Conservation (phyloP, 306 rosid genomes). For the Inga laurina region DNA sequence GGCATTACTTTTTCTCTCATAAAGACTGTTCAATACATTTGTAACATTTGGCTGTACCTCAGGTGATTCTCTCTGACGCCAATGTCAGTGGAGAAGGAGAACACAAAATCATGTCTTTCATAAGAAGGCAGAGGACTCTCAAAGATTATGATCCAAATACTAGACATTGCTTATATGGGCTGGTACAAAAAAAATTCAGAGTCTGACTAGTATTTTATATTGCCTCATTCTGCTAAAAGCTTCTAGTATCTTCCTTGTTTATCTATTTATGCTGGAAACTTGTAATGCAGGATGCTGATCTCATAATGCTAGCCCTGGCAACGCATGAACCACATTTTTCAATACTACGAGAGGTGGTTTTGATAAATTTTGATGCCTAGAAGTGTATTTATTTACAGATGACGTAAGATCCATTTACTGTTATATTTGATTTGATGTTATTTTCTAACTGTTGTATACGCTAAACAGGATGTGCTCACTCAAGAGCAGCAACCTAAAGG, state of each 20-base stretch:
- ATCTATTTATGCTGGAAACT: background rate
- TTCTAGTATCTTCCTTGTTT: background rate
- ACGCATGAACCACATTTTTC: conserved; percentile 70
- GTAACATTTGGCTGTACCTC: background rate
- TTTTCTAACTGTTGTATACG: background rate
- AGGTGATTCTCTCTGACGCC: conserved; percentile 8
- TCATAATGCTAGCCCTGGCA: conserved; percentile 57
- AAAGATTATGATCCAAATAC: conserved; percentile 51
- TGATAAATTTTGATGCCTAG: background rate
- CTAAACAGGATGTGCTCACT: conserved; percentile 19
- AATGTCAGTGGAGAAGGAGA: conserved; percentile 79
- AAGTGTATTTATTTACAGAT: background rate
- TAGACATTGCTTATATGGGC: conserved; percentile 60
- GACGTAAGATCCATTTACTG: background rate
- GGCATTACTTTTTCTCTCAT: background rate
- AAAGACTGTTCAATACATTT: background rate
- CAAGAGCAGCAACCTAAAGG: background rate
- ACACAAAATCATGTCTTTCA: conserved; percentile 55
- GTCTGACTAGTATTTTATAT: background rate
- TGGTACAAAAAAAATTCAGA: conserved; percentile 30
- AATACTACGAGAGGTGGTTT: conserved; percentile 59
- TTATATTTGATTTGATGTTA: background rate
- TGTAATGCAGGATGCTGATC: conserved; percentile 62
- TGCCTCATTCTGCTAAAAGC: background rate
- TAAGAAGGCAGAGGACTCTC: conserved; percentile 45